A percentile compares a stretch with the other conserved stretches of the same genome.
Evolutionary conservation across 2,329 filamentous ascomycete species (phyloP).

Genomic region (Scedosporium minutisporum): DNA sequence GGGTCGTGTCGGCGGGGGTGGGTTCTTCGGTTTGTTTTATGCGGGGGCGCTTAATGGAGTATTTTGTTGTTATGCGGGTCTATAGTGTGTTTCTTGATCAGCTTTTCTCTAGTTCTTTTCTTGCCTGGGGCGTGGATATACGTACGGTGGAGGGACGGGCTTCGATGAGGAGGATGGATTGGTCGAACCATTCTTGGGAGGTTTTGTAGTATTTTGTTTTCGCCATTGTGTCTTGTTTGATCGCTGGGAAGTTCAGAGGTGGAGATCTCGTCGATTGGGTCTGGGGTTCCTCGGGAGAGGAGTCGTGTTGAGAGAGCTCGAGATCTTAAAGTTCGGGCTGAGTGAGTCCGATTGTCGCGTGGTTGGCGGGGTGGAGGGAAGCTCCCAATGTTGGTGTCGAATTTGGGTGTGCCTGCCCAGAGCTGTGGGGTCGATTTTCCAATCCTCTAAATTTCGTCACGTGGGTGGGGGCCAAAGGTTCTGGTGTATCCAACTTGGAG

Average conservation of each 20-base stretch:
- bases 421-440: too few species aligned
- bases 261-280: too few species aligned
- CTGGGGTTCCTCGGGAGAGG: too few species aligned
- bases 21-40: slow-evolving; percentile 13
- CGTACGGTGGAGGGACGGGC: slow-evolving; percentile 76
- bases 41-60: slow-evolving; percentile 53
- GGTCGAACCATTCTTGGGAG: slow-evolving; percentile 83
- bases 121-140: slow-evolving; percentile 12
- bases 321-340: too few species aligned
- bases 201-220: slow-evolving; percentile 62
- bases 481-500: too few species aligned
- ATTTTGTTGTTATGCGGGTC: slow-evolving; percentile 89
- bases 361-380: too few species aligned
- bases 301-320: too few species aligned
- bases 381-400: too few species aligned
- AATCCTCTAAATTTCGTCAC: too few species aligned
- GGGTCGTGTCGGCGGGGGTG: slow-evolving; percentile 15
- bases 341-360: too few species aligned
- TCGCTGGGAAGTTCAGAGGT: not conserved
- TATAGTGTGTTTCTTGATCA: slow-evolving; percentile 25
- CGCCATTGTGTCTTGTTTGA: slow-evolving; percentile 7
- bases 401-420: too few species aligned
- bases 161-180: slow-evolving; percentile 76
- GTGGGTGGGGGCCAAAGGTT: too few species aligned
- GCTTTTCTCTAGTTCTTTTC: not conserved